Evolutionary conservation across 1,284 basidiomycete species (phyloP), one percentile per base, ranked within the genome.

Genomic region (Pyrrhoderma lamaoense): DNA sequence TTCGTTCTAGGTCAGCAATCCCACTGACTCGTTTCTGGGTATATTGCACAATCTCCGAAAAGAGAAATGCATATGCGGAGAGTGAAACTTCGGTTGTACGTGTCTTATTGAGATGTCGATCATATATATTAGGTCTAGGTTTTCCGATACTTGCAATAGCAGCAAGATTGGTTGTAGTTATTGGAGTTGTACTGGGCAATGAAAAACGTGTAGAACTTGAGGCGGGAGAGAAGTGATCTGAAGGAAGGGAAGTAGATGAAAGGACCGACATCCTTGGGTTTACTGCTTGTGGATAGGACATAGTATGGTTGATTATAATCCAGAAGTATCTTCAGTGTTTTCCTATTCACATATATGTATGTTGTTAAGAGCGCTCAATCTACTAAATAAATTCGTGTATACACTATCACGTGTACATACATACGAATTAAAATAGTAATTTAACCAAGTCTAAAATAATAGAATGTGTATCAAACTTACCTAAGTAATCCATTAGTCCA

Each of bases 1-100:
- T 75, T 60, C 87, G 78, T 69, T 99, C 96, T 52, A 99, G 76
- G 64, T 99, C 95, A 61, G 89, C 85, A 55, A 99, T 94, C 8
- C 94, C 95, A 59, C 80, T 85, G 49, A 98, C 95, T 48, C 93
- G 78, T 61, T 89, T 92, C 70, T 99, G 95, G 1, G 91, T 94
- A 66, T 99, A 99, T 63, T 92, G 85, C 1, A 97, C 83, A 18
- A 93, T 75, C 68, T 96, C 93, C 7, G 89, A 88, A 67, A 96
- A 93, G 56, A 96, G 72, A 63, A 95, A 96, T 0, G 86, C 79
- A 67, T 90, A 93, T 1, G 91, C 85, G 2, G 84, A 78, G 2
- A 83, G 73, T 18, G 88, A 86, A 46, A 94, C 89, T 64, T 96
- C 91, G 3, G 82, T 68, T 1, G 80, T 76, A 47, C 86, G 79